These are phyloP conservation scores for Talaromyces sp. DNA, from an alignment of 2,329 filamentous ascomycete species.

Conservation along the genomic window DNA sequence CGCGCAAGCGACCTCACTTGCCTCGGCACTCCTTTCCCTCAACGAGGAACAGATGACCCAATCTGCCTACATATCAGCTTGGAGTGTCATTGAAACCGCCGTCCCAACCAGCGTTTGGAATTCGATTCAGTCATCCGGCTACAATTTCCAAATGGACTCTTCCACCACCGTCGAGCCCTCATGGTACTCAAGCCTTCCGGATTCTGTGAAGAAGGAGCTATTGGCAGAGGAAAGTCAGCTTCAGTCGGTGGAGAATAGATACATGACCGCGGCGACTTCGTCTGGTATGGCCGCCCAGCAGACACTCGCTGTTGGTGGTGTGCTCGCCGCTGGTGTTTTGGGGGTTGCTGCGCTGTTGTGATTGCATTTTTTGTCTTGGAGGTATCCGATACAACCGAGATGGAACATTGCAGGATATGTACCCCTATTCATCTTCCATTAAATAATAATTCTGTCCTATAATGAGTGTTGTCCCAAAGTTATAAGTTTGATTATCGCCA, in stretches of 20 bases:
- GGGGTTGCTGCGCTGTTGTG: constrained; percentile 10
- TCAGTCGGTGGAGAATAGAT: not conserved
- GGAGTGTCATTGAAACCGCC: not conserved
- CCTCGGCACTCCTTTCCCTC: constrained; percentile 1
- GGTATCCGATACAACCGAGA: not conserved
- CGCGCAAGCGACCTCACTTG: constrained; percentile 15
- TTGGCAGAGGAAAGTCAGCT: constrained; percentile 10
- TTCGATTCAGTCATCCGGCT: not conserved
- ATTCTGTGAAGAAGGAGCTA: constrained; percentile 11
- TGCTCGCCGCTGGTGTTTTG: constrained; percentile 13
- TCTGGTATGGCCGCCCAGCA: constrained; percentile 8
- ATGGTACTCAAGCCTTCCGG: constrained; percentile 13
- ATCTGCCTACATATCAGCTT: not conserved
- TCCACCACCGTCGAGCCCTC: constrained; percentile 13
- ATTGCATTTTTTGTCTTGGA: not conserved
- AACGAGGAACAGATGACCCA: not conserved
- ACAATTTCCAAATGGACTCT: not conserved
- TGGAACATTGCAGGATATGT: not conserved
- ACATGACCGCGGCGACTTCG: not conserved
- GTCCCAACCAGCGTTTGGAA: not conserved
- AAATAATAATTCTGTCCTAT: constrained; percentile 22
- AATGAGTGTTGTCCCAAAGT: constrained; percentile 25
- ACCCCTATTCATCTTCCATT: not conserved
- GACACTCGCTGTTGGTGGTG: constrained; percentile 11
- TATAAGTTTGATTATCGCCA: not conserved